Percentiles rank a stretch among this genome's conserved stretches.
phyloP scores from a whole-genome alignment of 1,139 yeast species.

The Nadsonia starkeyi-henricii region DNA sequence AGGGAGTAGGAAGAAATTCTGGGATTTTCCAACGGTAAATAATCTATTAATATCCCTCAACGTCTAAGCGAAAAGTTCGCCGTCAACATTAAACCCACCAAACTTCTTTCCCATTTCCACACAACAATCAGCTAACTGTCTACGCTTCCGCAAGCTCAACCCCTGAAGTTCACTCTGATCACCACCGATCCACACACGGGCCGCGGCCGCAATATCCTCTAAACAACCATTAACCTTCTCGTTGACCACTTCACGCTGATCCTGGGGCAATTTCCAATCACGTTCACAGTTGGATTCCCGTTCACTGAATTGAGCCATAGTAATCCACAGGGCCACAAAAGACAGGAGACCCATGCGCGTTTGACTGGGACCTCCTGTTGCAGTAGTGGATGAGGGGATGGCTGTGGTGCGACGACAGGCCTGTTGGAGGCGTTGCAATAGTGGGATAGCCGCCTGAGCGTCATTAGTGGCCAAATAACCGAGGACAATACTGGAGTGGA shows the following conservation, averaged over 20 bases:
- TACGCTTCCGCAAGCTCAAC: slow-evolving; percentile 17
- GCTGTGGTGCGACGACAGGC: slow-evolving; percentile 1
- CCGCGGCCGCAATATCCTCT: slow-evolving; percentile 18
- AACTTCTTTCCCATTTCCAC: slow-evolving; percentile 18
- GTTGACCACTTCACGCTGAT: slow-evolving; percentile 1
- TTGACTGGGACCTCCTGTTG: slow-evolving; percentile 10
- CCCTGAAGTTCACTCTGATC: slow-evolving; percentile 22
- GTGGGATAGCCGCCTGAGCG: slow-evolving; percentile 11
- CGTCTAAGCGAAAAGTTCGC: slow-evolving; percentile 14
- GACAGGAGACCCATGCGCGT: slow-evolving; percentile 22
- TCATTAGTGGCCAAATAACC: slow-evolving; percentile 13
- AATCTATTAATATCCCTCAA: too few relatives aligned
- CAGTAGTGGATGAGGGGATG: too few relatives aligned
- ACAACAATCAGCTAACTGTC: slow-evolving; percentile 22
- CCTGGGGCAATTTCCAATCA: not conserved
- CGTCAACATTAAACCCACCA: slow-evolving; percentile 18
- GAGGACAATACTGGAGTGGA: slow-evolving; percentile 16
- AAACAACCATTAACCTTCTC: slow-evolving; percentile 9
- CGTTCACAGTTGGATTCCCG: not conserved
- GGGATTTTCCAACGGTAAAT: too few relatives aligned
- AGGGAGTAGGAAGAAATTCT: too few relatives aligned
- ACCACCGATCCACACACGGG: slow-evolving; percentile 26
- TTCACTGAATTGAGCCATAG: slow-evolving; percentile 4
- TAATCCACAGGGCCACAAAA: slow-evolving; percentile 20
- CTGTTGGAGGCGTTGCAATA: slow-evolving; percentile 11